phyloP scores from a whole-genome alignment of 352 stramenopile species.

The Pythium plurisporium region DNA sequence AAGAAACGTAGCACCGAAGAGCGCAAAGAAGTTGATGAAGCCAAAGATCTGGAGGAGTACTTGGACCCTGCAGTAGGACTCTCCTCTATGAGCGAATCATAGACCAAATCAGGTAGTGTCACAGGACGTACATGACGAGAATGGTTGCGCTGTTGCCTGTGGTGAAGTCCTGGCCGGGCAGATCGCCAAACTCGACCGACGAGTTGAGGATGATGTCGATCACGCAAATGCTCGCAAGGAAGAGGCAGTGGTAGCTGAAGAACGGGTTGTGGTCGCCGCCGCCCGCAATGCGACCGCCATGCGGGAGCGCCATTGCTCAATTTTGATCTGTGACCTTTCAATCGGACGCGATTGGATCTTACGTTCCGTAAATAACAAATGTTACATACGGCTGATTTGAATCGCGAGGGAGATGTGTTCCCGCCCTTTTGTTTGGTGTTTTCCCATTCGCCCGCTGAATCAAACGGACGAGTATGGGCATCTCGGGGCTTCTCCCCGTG shows the following conservation, averaged over 20 bases:
- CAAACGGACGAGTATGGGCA: constrained; percentile 22
- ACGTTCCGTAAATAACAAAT: constrained; percentile 6
- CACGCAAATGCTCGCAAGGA: constrained; percentile 40
- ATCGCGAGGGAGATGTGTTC: constrained; percentile 1
- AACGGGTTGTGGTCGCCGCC: constrained; percentile 26
- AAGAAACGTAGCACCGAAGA: constrained; percentile 61
- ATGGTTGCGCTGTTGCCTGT: constrained; percentile 36
- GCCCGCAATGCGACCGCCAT: not conserved
- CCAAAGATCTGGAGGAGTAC: constrained; percentile 58
- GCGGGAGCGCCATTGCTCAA: not conserved
- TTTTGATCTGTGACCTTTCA: constrained; percentile 8
- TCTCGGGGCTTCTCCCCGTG: constrained; percentile 37
- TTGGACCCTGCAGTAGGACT: constrained; percentile 42
- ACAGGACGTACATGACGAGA: constrained; percentile 41
- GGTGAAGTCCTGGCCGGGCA: constrained; percentile 28
- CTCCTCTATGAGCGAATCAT: too few species aligned
- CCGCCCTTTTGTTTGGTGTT: constrained; percentile 3
- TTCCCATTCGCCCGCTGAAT: not conserved
- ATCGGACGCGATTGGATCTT: not conserved
- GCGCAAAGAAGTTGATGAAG: constrained; percentile 48
- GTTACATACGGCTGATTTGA: constrained; percentile 3
- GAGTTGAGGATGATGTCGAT: constrained; percentile 59
- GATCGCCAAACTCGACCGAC: constrained; percentile 53
- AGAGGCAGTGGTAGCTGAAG: constrained; percentile 35
- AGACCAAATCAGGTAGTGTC: too few species aligned